Conservation (phyloP, 495 filamentous ascomycete species). For the Diplogelasinospora grovesii region DNA sequence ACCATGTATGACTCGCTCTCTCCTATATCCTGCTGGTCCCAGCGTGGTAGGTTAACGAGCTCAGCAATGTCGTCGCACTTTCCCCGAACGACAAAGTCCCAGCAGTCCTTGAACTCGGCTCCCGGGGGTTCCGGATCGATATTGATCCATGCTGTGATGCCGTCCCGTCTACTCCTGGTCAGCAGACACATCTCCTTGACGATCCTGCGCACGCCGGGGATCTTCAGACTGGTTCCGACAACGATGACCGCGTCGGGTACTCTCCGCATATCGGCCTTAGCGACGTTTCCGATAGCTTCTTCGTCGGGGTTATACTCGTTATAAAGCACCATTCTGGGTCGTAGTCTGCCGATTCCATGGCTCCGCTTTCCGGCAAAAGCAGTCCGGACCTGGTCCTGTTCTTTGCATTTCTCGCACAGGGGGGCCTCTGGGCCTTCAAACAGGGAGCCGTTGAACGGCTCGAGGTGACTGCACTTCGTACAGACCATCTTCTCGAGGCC, state of each 20-base stretch:
- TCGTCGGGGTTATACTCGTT: conserved; percentile 96
- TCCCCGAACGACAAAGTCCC: conserved; percentile 82
- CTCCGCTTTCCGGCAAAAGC: conserved; percentile 80
- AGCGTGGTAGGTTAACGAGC: conserved; percentile 63
- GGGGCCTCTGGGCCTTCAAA: conserved; percentile 83
- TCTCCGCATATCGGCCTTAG: conserved; percentile 72
- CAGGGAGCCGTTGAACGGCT: conserved; percentile 65
- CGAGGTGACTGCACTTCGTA: conserved; percentile 76
- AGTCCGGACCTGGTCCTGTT: conserved; percentile 67
- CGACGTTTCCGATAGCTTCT: conserved; percentile 88
- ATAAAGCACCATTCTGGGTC: conserved; percentile 92
- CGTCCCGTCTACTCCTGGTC: conserved; percentile 71
- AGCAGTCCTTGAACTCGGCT: conserved; percentile 83
- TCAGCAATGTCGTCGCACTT: conserved; percentile 84
- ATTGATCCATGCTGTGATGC: conserved; percentile 94
- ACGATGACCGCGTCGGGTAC: conserved; percentile 89
- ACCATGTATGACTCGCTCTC: conserved; percentile 31
- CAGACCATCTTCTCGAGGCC: conserved; percentile 95
- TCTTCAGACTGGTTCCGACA: conserved; percentile 90
- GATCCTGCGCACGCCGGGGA: conserved; percentile 82
- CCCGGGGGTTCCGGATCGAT: conserved; percentile 72
- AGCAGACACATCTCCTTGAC: conserved; percentile 84
- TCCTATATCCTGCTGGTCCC: conserved; percentile 57
- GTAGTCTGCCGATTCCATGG: conserved; percentile 84
- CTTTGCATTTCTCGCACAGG: conserved; percentile 68